These are phyloP conservation scores for Cutaneotrichosporon cavernicola DNA, from an alignment of 1,284 basidiomycete genomes.

Conservation along the genomic window DNA sequence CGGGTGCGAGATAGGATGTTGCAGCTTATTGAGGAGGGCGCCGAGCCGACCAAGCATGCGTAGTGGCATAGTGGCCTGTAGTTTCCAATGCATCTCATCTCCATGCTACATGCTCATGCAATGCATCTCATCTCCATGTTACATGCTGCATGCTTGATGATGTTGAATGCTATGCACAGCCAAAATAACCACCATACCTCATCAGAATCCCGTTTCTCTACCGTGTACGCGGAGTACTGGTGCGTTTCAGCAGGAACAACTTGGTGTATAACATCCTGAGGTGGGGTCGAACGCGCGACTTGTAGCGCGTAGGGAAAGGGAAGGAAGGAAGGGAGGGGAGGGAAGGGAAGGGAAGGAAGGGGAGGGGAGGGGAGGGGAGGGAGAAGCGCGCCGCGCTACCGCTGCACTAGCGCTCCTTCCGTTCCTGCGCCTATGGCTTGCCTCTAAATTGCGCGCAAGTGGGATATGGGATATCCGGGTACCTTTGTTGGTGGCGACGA, in stretches of 20 bases:
- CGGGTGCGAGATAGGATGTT: constrained; percentile 42
- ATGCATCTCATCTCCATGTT: not conserved
- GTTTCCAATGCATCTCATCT: constrained; percentile 4
- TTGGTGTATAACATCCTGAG: constrained; percentile 6
- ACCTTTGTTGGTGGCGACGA: not conserved
- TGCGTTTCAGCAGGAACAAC: constrained; percentile 15
- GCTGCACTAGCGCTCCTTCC: not conserved
- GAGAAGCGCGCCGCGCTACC: not conserved
- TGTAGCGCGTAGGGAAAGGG: not conserved
- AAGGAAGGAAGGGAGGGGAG: not conserved
- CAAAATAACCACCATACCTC: constrained; percentile 3
- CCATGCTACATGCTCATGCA: no score
- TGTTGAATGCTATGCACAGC: not conserved
- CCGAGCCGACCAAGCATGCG: constrained; percentile 1
- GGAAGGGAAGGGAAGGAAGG: not conserved
- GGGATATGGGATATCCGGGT: not conserved
- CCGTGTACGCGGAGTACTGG: constrained; percentile 12
- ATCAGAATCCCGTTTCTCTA: constrained; percentile 9
- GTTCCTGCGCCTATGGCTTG: not conserved
- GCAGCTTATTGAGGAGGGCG: not conserved
- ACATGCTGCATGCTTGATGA: not conserved
- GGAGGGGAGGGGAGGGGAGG: not conserved
- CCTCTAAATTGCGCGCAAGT: no score
- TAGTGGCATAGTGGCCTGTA: not conserved
- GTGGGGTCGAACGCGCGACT: not conserved